These are phyloP conservation scores for Ceratobasidium sp. DNA, from an alignment of 1,284 basidiomycete genomes.

Conservation along the genomic window DNA sequence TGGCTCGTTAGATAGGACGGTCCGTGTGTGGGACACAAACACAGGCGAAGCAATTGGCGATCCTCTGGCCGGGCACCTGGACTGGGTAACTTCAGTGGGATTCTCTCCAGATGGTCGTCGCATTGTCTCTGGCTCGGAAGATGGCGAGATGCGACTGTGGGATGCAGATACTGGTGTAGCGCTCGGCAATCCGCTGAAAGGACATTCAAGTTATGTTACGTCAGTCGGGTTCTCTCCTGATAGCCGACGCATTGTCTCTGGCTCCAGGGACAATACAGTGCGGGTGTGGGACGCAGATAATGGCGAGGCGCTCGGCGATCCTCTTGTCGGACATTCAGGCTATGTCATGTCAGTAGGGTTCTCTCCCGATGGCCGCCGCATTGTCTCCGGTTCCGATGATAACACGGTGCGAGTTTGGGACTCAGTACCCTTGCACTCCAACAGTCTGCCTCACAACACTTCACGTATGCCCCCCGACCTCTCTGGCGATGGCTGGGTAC, in stretches of 20 bases:
- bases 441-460: no score
- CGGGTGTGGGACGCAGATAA: neutral
- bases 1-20: neutral
- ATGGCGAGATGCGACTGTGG: neutral
- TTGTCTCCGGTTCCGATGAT: no score
- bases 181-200: neutral
- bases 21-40: neutral
- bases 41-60: neutral
- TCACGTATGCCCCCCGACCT: no score
- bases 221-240: conserved; percentile 33
- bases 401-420: no score
- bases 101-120: neutral
- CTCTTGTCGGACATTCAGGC: neutral
- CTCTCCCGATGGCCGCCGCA: no score
- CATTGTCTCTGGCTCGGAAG: conserved; percentile 1
- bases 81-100: neutral
- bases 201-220: neutral
- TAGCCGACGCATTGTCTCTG: neutral
- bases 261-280: neutral
- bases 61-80: neutral
- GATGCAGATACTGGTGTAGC: neutral
- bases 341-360: neutral
- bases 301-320: neutral
- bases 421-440: no score
- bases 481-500: no score